These are phyloP conservation scores for Albophoma yamanashiensis DNA, from an alignment of 2,329 filamentous ascomycete genomes.

Conservation along the genomic window DNA sequence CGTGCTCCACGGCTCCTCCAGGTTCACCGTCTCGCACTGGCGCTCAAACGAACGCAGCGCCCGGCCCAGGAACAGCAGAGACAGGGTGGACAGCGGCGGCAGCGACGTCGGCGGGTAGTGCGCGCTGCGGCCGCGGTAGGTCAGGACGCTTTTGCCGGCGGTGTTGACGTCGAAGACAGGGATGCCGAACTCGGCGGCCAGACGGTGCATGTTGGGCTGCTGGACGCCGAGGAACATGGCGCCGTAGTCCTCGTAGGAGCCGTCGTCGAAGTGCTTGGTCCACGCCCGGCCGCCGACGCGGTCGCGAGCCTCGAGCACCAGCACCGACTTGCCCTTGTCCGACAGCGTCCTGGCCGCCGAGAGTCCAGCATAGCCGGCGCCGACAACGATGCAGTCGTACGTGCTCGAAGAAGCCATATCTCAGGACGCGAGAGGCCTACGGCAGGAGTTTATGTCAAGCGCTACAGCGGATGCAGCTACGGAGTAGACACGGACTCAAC, in stretches of 20 bases:
- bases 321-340: background rate
- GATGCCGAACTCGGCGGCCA: background rate
- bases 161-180: background rate
- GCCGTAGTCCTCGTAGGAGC: slow-evolving; percentile 2
- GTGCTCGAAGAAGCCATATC: background rate
- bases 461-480: background rate
- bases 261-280: slow-evolving; percentile 9
- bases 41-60: background rate
- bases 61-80: background rate
- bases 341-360: background rate
- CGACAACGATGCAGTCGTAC: background rate
- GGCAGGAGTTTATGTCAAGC: background rate
- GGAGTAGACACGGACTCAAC: background rate
- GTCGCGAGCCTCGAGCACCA: slow-evolving; percentile 22
- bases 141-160: background rate
- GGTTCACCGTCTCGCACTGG: background rate
- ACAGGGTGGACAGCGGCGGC: background rate
- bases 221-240: slow-evolving; percentile 1
- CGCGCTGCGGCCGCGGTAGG: background rate
- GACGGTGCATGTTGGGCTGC: slow-evolving; percentile 1
- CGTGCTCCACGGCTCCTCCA: background rate
- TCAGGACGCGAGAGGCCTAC: background rate
- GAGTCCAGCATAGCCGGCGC: background rate
- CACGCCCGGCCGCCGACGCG: slow-evolving; percentile 26
- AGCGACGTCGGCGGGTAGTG: background rate